Evolutionary conservation across 2,329 filamentous ascomycete genomes (phyloP).

Genomic region (Aspergillus versicolor): DNA sequence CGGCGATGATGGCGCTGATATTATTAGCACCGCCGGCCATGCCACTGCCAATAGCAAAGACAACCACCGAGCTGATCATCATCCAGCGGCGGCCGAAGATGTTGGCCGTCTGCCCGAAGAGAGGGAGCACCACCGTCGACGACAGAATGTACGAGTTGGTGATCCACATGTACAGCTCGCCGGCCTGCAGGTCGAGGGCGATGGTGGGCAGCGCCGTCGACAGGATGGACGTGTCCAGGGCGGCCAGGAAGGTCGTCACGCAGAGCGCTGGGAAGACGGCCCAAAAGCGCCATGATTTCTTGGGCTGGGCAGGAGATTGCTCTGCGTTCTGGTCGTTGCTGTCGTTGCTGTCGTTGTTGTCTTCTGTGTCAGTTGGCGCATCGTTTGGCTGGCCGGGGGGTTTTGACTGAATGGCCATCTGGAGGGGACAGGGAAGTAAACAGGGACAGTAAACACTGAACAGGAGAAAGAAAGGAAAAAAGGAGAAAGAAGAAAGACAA

Average conservation of each 20-base stretch:
- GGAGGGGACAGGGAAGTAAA: no score
- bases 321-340: no score
- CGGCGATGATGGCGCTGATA: slow-evolving; percentile 34
- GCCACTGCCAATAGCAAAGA: slow-evolving; percentile 45
- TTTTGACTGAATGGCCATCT: not conserved
- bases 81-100: slow-evolving; percentile 45
- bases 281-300: slow-evolving; percentile 1
- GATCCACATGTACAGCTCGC: slow-evolving; percentile 35
- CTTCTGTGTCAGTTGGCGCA: no score
- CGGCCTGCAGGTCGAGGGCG: slow-evolving; percentile 25
- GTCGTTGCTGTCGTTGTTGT: no score
- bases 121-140: not conserved
- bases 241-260: slow-evolving; percentile 28
- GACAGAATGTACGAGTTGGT: slow-evolving; percentile 14
- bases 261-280: slow-evolving; percentile 9
- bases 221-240: slow-evolving; percentile 40
- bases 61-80: slow-evolving; percentile 37
- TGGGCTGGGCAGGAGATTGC: not conserved
- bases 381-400: not conserved
- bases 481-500: no score
- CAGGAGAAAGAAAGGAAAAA: no score
- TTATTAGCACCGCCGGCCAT: slow-evolving; percentile 33
- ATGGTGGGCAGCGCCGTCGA: slow-evolving; percentile 44
- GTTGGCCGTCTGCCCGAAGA: slow-evolving; percentile 10
- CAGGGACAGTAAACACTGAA: no score